Base-by-base conservation (phyloP, 495 filamentous ascomycete species). In the Penicillium atrosanguineum region DNA sequence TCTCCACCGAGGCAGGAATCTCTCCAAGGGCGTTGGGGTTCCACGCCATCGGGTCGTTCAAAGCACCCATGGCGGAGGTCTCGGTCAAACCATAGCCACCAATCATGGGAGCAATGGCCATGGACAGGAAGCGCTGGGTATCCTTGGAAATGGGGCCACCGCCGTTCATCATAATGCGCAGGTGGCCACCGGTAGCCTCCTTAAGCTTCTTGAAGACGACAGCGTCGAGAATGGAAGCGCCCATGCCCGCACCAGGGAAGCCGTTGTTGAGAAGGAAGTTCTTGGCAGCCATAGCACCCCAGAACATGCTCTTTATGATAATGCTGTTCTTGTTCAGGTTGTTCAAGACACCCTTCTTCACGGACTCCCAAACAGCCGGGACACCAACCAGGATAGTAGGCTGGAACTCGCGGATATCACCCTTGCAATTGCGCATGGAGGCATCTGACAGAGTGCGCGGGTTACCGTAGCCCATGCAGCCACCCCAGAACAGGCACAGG, bases 401-500 rank as follows among this genome's bases (percentile, higher is more conserved):
- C 64, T 85, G 86, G 73, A 96, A 91, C 65, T 98, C 94, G 55
- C 86, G 84, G 62, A 98, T 97, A 68, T 98, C 94, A 54, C 94
- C 94, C 65, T 87, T 88, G 82, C 90, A 97, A 72, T 96, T 95
- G 54, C 89, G 86, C 62, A 97, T 88, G 14, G 88, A 94, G 52
- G 76, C 72, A 69, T 97, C 94, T 5, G 94, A 95, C 45, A 98
- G 77, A 1, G 94, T 98, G 64, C 88, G 89, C 7, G 91, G 88
- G 69, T 91, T 96, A 62, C 94, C 94, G 71, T 98, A 98, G 40
- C 94, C 94, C 91, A 98, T 97, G 39, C 87, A 91, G 37, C 89
- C 86, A 59, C 94, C 94, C 94, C 94, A 98, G 75, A 87, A 94
- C 52, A 98, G 66, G 56, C 84, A 87, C 12, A 91, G 83, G 65